Base-by-base conservation (phyloP, 2,329 filamentous ascomycete species). In the Phoma sp. region DNA sequence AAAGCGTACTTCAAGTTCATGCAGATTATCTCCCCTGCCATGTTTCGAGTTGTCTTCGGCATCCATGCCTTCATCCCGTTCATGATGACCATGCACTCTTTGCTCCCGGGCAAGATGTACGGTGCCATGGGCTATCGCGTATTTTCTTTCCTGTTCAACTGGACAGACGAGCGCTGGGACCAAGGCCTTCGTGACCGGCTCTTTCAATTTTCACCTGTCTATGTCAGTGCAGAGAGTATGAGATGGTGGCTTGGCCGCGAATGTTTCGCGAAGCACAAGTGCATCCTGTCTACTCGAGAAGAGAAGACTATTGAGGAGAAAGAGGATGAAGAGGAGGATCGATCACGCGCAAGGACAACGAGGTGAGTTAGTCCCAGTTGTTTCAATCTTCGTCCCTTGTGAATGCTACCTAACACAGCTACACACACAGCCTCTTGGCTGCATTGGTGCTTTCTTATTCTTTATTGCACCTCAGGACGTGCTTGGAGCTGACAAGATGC, bases 1-100 rank as follows among this genome's bases (percentile, higher is more conserved):
- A 93, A 92, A 71, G 87, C 90, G 72, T 95, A 96, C 74, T 93
- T 97, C 79, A 93, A 91, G 64, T 93, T 97, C 75, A 93, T 96
- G 89, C 84, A 87, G 13, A 78, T 89, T 45, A 89, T 97, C 46
- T 88, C 88, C 0, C 90, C 91, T 0, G 80, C 75, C 25, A 80
- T 91, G 71, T 97, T 96, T 75, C 82, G 90, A 1, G 69, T 91
- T 22, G 83, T 96, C 63, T 97, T 97, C 69, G 93, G 93, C 13
- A 92, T 97, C 36, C 93, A 96, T 70, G 86, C 90, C 0, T 97
- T 97, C 72, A 96, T 98, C 40, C 93, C 93, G 0, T 81, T 95
- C 61, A 97, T 97, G 93, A 91, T 96, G 87, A 82, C 82, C 5
- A 91, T 93, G 82, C 91, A 95, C 66, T 73, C 75, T 0, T 59